A percentile compares a stretch with the other conserved stretches of the same genome.
Evolutionary conservation across 345 rosid genomes (phyloP).

Genomic region (Adansonia digitata): DNA sequence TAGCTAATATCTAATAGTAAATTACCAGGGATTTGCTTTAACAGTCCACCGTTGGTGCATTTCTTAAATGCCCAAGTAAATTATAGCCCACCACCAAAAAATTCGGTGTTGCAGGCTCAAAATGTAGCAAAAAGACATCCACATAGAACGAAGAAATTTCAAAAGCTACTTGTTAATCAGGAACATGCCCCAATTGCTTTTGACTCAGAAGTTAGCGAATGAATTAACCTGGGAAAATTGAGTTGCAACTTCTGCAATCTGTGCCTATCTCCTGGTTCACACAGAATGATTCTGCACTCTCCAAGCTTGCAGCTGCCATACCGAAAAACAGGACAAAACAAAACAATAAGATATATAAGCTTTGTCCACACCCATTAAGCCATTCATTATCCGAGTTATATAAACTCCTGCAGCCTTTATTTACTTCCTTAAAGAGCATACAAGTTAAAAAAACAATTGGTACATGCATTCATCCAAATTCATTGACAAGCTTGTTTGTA

Average conservation of each 20-base stretch:
- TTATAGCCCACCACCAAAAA: neutral
- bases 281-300: conserved; percentile 76
- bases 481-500: neutral
- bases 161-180: neutral
- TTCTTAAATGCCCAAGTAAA: neutral
- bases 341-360: neutral
- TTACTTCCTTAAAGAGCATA: neutral
- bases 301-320: conserved; percentile 76
- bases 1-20: no score
- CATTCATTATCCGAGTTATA: neutral
- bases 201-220: neutral
- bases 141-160: neutral
- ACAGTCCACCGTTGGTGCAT: neutral
- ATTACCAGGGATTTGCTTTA: neutral
- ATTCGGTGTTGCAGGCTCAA: neutral
- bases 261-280: conserved; percentile 82
- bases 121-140: neutral
- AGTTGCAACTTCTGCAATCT: conserved; percentile 84
- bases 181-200: neutral
- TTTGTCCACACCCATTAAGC: neutral
- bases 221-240: conserved; percentile 75
- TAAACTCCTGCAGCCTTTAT: neutral
- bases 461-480: neutral
- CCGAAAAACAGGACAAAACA: neutral
- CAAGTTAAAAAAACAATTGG: neutral